Evolutionary conservation across 2,329 filamentous ascomycete genomes (phyloP).

Genomic region (Pseudogymnoascus sp.): DNA sequence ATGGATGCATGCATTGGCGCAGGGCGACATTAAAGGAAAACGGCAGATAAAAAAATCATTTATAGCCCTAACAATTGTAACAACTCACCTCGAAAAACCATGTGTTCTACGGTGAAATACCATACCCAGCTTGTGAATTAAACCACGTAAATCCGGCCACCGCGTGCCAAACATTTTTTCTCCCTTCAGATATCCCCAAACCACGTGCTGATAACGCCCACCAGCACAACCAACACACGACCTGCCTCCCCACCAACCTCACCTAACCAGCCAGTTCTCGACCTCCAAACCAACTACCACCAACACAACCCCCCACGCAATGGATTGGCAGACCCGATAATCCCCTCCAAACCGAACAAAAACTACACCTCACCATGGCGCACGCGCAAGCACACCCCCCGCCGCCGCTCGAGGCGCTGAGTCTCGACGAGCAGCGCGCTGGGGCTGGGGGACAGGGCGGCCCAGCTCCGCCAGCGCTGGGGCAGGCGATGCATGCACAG

Average conservation of each 20-base stretch:
- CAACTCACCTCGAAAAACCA: background rate
- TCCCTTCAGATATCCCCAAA: background rate
- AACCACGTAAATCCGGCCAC: background rate
- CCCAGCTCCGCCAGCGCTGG: constrained; percentile 16
- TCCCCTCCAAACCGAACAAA: background rate
- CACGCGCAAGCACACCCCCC: background rate
- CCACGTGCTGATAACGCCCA: background rate
- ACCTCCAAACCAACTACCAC: constrained; percentile 2
- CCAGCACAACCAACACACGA: background rate
- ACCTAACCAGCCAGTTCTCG: background rate
- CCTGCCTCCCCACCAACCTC: background rate
- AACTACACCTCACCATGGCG: background rate
- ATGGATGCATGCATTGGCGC: background rate
- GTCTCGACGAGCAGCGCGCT: background rate
- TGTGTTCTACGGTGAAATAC: background rate
- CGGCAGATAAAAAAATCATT: constrained; percentile 3
- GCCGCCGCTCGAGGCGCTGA: background rate
- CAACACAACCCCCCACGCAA: background rate
- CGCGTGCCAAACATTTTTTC: background rate
- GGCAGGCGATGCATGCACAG: constrained; percentile 15
- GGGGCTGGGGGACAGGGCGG: constrained; percentile 9
- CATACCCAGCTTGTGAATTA: background rate
- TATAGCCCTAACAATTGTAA: constrained; percentile 3
- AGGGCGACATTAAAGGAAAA: background rate
- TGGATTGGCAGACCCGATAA: constrained; percentile 6